Evolutionary conservation across 192 early-diverging fungal species (phyloP).

Genomic region (Podila clonocystis): DNA sequence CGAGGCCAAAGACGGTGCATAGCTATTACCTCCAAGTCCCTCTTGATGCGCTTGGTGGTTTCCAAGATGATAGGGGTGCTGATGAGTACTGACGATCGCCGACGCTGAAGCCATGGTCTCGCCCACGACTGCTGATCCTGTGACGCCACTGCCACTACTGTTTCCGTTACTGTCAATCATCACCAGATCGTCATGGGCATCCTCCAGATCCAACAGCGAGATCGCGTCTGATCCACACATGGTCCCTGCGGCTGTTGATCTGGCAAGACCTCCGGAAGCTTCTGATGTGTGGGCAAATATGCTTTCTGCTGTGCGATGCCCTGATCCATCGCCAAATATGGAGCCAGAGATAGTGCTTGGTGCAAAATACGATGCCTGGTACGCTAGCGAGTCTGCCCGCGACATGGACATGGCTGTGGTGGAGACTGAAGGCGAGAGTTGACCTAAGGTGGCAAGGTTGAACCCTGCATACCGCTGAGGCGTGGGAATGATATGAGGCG

Average conservation of each 20-base stretch:
- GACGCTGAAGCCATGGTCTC: constrained; percentile 40
- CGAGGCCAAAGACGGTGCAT: not conserved
- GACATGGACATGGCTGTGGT: constrained; percentile 30
- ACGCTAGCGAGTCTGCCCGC: constrained; percentile 23
- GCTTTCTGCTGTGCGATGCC: not conserved
- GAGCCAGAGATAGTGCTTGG: not conserved
- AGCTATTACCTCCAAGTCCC: not conserved
- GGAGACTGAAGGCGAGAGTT: constrained; percentile 34
- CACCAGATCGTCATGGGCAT: constrained; percentile 33
- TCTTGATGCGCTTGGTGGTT: not conserved
- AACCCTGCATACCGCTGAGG: constrained; percentile 31
- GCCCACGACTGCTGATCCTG: constrained; percentile 29
- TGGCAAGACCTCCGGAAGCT: not conserved
- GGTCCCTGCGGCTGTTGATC: constrained; percentile 1
- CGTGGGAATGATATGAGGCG: constrained; percentile 42
- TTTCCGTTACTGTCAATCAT: constrained; percentile 49
- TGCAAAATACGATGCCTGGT: constrained; percentile 2
- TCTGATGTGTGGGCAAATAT: no score
- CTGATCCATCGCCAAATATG: not conserved
- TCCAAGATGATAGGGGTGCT: constrained; percentile 2
- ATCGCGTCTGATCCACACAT: constrained; percentile 42
- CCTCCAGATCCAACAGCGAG: constrained; percentile 32
- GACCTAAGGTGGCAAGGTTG: constrained; percentile 40
- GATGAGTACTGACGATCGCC: constrained; percentile 22
- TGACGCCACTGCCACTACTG: constrained; percentile 14